These are phyloP conservation scores for Magnolia sinica DNA, from an alignment of 164 flowering plant species.

Conservation along the genomic window DNA sequence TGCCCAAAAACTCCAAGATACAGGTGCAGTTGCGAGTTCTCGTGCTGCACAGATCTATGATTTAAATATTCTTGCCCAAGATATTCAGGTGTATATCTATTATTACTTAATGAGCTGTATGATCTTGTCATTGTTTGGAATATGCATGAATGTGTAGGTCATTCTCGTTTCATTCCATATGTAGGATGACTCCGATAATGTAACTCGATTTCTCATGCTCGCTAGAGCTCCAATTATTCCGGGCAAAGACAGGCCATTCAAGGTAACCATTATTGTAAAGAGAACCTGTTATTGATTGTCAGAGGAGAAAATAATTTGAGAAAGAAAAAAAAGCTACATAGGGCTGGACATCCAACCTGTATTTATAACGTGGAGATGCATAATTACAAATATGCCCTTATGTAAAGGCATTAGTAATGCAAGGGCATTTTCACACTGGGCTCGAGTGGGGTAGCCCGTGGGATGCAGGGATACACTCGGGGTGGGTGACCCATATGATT, in stretches of 20 bases:
- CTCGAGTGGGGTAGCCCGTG: too few relatives aligned
- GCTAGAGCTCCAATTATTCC: slow-evolving; percentile 94
- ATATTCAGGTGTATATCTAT: slow-evolving; percentile 67
- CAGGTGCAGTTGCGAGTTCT: slow-evolving; percentile 91
- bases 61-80: slow-evolving; percentile 67
- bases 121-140: neutral
- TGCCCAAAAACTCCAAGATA: slow-evolving; percentile 58
- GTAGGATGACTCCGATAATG: slow-evolving; percentile 82
- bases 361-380: too few relatives aligned
- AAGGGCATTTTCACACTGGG: too few relatives aligned
- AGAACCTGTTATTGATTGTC: too few relatives aligned
- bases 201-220: slow-evolving; percentile 89
- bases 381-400: too few relatives aligned
- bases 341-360: too few relatives aligned
- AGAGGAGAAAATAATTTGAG: too few relatives aligned
- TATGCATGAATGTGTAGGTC: slow-evolving; percentile 2
- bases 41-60: slow-evolving; percentile 73
- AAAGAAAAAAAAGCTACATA: too few relatives aligned
- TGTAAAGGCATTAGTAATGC: neutral
- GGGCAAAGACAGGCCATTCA: slow-evolving; percentile 70
- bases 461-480: too few relatives aligned
- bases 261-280: slow-evolving; percentile 39
- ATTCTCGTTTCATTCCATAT: slow-evolving; percentile 9
- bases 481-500: too few relatives aligned
- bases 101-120: slow-evolving; percentile 1